These are phyloP conservation scores for Exophiala phaeomuriformis DNA, from an alignment of 2,329 filamentous ascomycete genomes.

Conservation along the genomic window DNA sequence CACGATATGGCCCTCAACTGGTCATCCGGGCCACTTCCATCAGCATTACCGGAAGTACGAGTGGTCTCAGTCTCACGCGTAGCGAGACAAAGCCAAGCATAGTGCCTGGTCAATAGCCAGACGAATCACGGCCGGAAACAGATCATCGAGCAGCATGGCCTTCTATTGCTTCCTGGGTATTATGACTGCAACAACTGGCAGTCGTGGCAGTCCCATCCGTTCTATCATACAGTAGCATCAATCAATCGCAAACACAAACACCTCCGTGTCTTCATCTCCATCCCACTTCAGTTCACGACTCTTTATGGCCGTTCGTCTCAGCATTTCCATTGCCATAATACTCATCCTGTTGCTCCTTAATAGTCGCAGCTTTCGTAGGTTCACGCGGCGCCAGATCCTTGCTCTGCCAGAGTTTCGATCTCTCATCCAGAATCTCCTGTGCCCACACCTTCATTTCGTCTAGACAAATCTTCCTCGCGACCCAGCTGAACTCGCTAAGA, in stretches of 20 bases:
- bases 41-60: too few species aligned
- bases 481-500: constrained; percentile 78
- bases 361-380: constrained; percentile 16
- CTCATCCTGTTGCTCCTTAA: constrained; percentile 25
- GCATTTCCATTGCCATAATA: constrained; percentile 25
- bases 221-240: not conserved
- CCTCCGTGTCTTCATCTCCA: not conserved
- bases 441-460: constrained; percentile 77
- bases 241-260: too few species aligned
- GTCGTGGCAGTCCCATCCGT: not conserved
- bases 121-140: not conserved
- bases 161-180: constrained; percentile 8
- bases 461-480: constrained; percentile 63
- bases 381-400: constrained; percentile 31
- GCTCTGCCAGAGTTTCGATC: constrained; percentile 62
- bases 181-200: not conserved
- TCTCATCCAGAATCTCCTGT: constrained; percentile 65
- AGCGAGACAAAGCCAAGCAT: too few species aligned
- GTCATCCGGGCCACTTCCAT: too few species aligned
- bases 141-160: not conserved
- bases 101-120: too few species aligned
- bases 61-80: too few species aligned
- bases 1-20: too few species aligned
- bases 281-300: constrained; percentile 1
- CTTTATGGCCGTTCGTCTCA: constrained; percentile 1